Conservation (phyloP, 1,139 yeast genomes). For the Torulaspora pretoriensis region DNA sequence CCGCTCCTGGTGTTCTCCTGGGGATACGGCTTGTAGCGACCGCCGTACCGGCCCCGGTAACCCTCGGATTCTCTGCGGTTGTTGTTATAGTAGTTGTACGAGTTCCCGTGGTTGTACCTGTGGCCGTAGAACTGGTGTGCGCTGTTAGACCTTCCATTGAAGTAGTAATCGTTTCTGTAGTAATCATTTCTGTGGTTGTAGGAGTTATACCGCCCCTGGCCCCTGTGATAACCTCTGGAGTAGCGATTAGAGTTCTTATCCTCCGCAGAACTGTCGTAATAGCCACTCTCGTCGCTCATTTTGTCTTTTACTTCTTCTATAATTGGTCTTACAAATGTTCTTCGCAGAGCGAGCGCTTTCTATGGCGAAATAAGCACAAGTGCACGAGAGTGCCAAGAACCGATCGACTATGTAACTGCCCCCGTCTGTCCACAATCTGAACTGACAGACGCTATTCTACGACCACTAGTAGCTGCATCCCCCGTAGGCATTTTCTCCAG, state of each 20-base stretch:
- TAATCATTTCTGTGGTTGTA: constrained; percentile 9
- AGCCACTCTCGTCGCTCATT: neutral
- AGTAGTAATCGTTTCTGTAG: constrained; percentile 13
- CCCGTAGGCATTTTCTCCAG: neutral
- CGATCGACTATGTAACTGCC: too few species aligned
- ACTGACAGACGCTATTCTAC: too few species aligned
- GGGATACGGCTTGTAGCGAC: constrained; percentile 4
- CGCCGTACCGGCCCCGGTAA: constrained; percentile 5
- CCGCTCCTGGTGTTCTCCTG: constrained; percentile 7
- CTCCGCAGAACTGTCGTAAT: constrained; percentile 1
- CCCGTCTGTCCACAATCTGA: too few species aligned
- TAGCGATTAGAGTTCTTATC: constrained; percentile 3
- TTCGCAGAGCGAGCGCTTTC: neutral
- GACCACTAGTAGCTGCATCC: neutral
- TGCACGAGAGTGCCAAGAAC: too few species aligned
- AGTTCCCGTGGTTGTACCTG: neutral
- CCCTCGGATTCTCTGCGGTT: constrained; percentile 5
- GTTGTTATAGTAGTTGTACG: constrained; percentile 9
- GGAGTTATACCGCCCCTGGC: constrained; percentile 9
- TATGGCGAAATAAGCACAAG: neutral
- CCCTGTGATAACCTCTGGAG: constrained; percentile 10
- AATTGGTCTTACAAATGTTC: neutral
- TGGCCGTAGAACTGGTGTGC: constrained; percentile 8
- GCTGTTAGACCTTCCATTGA: constrained; percentile 10
- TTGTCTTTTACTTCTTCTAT: neutral